Base-by-base conservation (phyloP, 768 basidiomycete species). In the Suillus luteus region DNA sequence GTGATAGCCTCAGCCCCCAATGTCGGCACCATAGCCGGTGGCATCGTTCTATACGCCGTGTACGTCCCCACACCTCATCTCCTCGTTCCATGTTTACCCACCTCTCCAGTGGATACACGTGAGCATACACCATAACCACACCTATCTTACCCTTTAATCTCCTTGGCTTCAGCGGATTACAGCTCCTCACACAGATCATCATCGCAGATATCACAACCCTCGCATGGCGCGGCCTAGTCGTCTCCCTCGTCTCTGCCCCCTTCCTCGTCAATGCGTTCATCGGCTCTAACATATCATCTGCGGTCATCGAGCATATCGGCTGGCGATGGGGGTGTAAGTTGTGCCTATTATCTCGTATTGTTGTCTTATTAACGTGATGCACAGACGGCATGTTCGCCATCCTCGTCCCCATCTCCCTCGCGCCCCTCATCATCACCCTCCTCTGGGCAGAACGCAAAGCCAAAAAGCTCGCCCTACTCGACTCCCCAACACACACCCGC, bases 251-350 rank as follows among this genome's bases (percentile, higher is more conserved):
- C 14, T 80, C 82, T 8, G 65, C 79, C 48, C 85, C 85, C 4
- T 86, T 85, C 74, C 75, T 89, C 64, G 77, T 89, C 72, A 89
- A 89, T 71, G 85, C 79, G 2, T 88, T 87, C 69, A 77, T 89
- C 62, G 86, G 86, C n/a, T 77, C 84, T n/a, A 86, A 85, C 68
- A 81, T 89, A 55, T 79, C 85, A n/a, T 70, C 84, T 8, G 64
- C 67, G 24, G 72, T 82, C 35, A 68, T 82, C 27, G 75, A 76
- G 64, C 76, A 83, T 41, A 62, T 82, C 48, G 83, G 84, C 8
- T 90, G 88, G 88, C 74, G 88, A 72, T 89, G 88, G 88, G 88
- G 88, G 38, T 90, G 85, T 86, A 69, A 54, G 86, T 82, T 57
- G 49, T 48, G 40, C 62, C 5, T 33, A 33, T 63, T 19, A 35